A percentile compares a stretch with the other conserved stretches of the same genome.
phyloP scores from a whole-genome alignment of 2,329 filamentous ascomycete species.

The Colletotrichum sp. region DNA sequence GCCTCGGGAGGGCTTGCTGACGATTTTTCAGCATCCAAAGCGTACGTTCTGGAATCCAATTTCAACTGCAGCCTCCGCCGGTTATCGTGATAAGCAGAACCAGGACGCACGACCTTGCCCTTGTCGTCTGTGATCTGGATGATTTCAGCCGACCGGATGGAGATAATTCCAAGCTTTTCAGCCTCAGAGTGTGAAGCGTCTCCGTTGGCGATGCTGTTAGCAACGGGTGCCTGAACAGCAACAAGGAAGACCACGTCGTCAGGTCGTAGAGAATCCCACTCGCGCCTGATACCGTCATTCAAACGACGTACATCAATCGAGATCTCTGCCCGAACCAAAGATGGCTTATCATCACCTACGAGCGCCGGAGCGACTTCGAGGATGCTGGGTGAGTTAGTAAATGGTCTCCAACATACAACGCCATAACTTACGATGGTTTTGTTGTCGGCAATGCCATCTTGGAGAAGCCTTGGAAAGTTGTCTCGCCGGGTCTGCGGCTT shows the following conservation, averaged over 20 bases:
- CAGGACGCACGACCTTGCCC: slow-evolving; percentile 73
- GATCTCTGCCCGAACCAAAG: slow-evolving; percentile 85
- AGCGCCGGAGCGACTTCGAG: slow-evolving; percentile 83
- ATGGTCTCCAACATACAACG: neutral
- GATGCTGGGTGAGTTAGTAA: slow-evolving; percentile 52
- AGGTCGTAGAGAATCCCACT: slow-evolving; percentile 88
- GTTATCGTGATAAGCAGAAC: slow-evolving; percentile 65
- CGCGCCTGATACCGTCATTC: slow-evolving; percentile 75
- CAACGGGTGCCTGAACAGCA: slow-evolving; percentile 69
- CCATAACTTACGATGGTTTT: slow-evolving; percentile 67
- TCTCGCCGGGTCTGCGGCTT: slow-evolving; percentile 66
- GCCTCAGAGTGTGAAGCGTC: slow-evolving; percentile 48
- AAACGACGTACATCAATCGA: slow-evolving; percentile 81
- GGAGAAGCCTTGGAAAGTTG: slow-evolving; percentile 81
- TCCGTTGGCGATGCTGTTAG: slow-evolving; percentile 60
- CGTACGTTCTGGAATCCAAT: slow-evolving; percentile 80
- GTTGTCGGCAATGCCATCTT: slow-evolving; percentile 90
- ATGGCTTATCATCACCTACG: slow-evolving; percentile 84
- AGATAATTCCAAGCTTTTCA: slow-evolving; percentile 70
- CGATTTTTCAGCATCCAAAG: slow-evolving; percentile 72
- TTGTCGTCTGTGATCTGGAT: slow-evolving; percentile 87
- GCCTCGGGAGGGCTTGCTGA: slow-evolving; percentile 75
- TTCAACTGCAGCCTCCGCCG: slow-evolving; percentile 79
- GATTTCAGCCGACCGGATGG: slow-evolving; percentile 83
- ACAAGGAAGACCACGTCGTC: slow-evolving; percentile 92